Evolutionary conservation across 768 basidiomycete species (phyloP), one percentile per base, ranked within the genome.

Genomic region (Macrolepiota fuliginosa): DNA sequence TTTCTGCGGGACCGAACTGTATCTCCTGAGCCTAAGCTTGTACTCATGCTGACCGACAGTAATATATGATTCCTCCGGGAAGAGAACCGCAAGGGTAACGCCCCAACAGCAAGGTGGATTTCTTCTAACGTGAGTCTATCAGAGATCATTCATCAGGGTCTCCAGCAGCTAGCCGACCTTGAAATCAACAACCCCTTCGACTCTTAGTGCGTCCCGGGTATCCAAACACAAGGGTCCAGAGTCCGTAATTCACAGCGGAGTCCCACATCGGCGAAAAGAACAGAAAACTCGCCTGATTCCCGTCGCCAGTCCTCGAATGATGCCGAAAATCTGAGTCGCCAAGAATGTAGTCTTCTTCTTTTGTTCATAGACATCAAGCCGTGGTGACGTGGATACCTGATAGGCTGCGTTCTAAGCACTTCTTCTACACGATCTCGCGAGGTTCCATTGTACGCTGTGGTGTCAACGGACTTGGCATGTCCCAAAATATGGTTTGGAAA

Each of bases 11-110:
- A 29, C 51, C 51, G 51, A 53, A 53, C 32, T 53, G 32, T n/a
- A 7, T 11, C 19, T 53, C 49, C 29, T 32, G 15, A 17, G 15
- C 13, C 15, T 19, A n/a, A 36, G 12, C 22, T 13, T 37, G 53
- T 54, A 39, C 53, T 39, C 53, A 54, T 36, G 53, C 22, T 39
- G 53, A 36, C 53, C 53, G 53, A 54, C 24, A 35, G 37, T 24
- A 25, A 7, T 17, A 7, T 22, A n/a, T 29, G n/a, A 39, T 22
- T 54, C 17, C 19, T 39, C n/a, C 35, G 2, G 12, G 22, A 19
- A 36, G 24, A 24, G 37, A 12, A 10, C 25, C 19, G 10, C 37
- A 24, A 10, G 4, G 11, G 22, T 39, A 29, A 54, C 35, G 11
- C 9, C 37, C 17, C 36, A 24, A 32, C 32, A 36, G 24, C 32